These are phyloP conservation scores for Betula pendula DNA, from an alignment of 306 rosid species.

Conservation along the genomic window DNA sequence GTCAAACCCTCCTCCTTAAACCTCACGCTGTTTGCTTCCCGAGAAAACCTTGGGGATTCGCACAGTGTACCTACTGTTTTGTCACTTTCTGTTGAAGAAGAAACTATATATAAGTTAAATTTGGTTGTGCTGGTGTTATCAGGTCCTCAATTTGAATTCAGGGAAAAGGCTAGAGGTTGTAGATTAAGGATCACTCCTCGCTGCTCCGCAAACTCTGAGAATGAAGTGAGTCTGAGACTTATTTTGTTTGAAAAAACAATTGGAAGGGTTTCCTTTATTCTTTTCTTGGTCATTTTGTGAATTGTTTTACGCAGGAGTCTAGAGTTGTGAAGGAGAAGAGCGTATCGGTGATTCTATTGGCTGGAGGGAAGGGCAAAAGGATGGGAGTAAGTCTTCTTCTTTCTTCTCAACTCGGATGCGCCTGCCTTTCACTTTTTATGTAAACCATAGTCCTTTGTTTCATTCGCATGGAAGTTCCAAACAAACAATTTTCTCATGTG, in stretches of 20 bases:
- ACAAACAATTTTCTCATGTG: not conserved
- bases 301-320: conserved; percentile 26
- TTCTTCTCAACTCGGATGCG: not conserved
- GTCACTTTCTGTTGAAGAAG: not conserved
- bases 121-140: not conserved
- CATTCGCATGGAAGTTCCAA: not conserved
- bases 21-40: not conserved
- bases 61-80: not conserved
- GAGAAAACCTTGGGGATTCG: not conserved
- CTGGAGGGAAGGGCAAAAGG: conserved; percentile 86
- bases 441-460: not conserved
- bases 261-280: not conserved
- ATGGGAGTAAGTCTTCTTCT: conserved; percentile 68
- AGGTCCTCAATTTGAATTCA: conserved; percentile 34
- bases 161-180: conserved; percentile 28
- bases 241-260: not conserved
- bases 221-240: conserved; percentile 16
- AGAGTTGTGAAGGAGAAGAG: conserved; percentile 47
- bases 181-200: conserved; percentile 28
- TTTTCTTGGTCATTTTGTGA: not conserved
- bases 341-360: conserved; percentile 72
- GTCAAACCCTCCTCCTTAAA: not conserved
- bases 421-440: not conserved
- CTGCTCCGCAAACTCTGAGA: conserved; percentile 27
- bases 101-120: not conserved